Percentiles rank a stretch among this genome's conserved stretches.
phyloP scores from a whole-genome alignment of 73 alveolate genomes.

The Halteria grandinella region DNA sequence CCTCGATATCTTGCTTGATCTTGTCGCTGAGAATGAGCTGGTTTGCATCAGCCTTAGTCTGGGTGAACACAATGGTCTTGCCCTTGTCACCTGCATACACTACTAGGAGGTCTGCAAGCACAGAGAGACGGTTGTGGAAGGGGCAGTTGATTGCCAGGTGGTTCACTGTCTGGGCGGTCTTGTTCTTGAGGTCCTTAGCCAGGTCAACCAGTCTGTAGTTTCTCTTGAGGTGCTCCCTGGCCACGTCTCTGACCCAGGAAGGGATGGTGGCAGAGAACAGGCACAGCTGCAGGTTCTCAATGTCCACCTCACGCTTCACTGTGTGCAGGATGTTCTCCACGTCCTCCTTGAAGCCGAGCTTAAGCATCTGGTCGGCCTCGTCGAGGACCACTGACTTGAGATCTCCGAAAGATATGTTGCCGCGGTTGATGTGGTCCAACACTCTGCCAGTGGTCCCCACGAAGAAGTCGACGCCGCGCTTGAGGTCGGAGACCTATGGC shows the following conservation, averaged over 20 bases:
- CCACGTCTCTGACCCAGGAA: slow-evolving; percentile 94
- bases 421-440: slow-evolving; percentile 94
- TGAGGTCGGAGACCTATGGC: slow-evolving; percentile 82
- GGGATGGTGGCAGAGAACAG: slow-evolving; percentile 99
- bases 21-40: slow-evolving; percentile 83
- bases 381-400: slow-evolving; percentile 85
- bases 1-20: slow-evolving; percentile 82
- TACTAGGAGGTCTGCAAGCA: slow-evolving; percentile 77
- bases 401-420: slow-evolving; percentile 76
- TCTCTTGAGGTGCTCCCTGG: slow-evolving; percentile 70
- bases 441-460: slow-evolving; percentile 99
- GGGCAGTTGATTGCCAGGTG: slow-evolving; percentile 87
- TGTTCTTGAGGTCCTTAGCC: slow-evolving; percentile 91
- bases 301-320: slow-evolving; percentile 67
- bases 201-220: slow-evolving; percentile 83
- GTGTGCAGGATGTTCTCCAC: slow-evolving; percentile 88
- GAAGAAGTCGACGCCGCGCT: slow-evolving; percentile 94
- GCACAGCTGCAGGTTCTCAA: slow-evolving; percentile 85
- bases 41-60: slow-evolving; percentile 86
- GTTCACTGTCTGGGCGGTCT: slow-evolving; percentile 87
- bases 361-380: slow-evolving; percentile 99
- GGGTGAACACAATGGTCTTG: slow-evolving; percentile 84
- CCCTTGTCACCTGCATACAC: slow-evolving; percentile 88
- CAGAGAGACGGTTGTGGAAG: slow-evolving; percentile 74
- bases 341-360: slow-evolving; percentile 99